These are phyloP conservation scores for Closterium sp. DNA, from an alignment of 139 green algal species.

Conservation along the genomic window DNA sequence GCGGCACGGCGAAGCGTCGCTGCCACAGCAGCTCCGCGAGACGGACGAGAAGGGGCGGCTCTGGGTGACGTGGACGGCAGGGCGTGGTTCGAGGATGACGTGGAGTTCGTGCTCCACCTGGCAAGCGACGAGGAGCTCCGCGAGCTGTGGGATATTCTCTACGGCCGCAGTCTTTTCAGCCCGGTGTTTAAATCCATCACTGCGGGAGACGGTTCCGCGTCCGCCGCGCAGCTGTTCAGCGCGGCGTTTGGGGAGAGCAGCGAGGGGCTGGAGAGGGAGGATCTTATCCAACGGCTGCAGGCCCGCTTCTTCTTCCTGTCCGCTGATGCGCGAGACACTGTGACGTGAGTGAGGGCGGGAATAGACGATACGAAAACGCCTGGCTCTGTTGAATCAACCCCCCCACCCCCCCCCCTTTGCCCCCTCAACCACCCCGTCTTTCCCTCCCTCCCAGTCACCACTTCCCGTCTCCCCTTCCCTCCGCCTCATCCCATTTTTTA, in stretches of 20 bases:
- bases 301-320: conserved; percentile 2
- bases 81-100: neutral
- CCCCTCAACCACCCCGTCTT: too few species aligned
- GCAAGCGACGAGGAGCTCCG: neutral
- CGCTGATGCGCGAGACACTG: neutral
- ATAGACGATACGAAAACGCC: too few species aligned
- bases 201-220: neutral
- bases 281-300: neutral
- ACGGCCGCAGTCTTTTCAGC: neutral
- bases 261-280: neutral
- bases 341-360: conserved; percentile 8
- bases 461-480: too few species aligned
- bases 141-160: neutral
- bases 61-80: neutral
- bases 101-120: neutral
- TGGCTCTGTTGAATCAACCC: too few species aligned
- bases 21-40: neutral
- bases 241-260: conserved; percentile 1
- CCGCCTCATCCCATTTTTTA: too few species aligned
- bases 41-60: neutral
- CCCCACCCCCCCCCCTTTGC: too few species aligned
- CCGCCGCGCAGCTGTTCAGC: neutral
- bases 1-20: neutral
- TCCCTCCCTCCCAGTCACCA: too few species aligned
- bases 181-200: neutral